A percentile compares a stretch with the other conserved stretches of the same genome.
Conservation (phyloP, 148 eudicot species). For the Suaeda aralocaspica region DNA sequence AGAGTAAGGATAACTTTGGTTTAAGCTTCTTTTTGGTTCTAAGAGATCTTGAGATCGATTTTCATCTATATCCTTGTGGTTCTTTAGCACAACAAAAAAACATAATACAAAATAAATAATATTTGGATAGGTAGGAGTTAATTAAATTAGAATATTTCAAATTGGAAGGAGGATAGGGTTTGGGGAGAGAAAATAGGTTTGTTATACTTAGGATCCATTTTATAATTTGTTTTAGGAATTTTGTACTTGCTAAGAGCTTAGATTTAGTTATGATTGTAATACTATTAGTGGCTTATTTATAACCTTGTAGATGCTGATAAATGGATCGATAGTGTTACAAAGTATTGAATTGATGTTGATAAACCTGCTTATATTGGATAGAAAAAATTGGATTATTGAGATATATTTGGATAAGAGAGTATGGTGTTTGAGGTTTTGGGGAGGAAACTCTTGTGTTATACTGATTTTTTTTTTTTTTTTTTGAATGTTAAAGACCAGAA, state of each 20-base stretch:
- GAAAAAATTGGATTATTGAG: neutral
- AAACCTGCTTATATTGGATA: neutral
- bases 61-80: too few relatives aligned
- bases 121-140: too few relatives aligned
- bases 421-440: neutral
- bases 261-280: neutral
- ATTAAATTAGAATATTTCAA: too few relatives aligned
- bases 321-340: neutral
- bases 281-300: neutral
- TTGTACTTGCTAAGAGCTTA: neutral
- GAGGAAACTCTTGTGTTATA: neutral
- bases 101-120: too few relatives aligned
- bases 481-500: constrained; percentile 56
- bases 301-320: neutral
- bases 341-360: neutral
- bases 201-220: too few relatives aligned
- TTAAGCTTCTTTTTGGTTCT: too few relatives aligned
- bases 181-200: too few relatives aligned
- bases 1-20: too few relatives aligned
- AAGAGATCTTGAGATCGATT: too few relatives aligned
- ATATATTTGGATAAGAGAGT: constrained; percentile 1
- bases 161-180: neutral
- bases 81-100: too few relatives aligned
- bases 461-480: constrained; percentile 13
- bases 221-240: neutral